Evolutionary conservation across 2,329 filamentous ascomycete genomes (phyloP).

Genomic region (Dothistroma pini): DNA sequence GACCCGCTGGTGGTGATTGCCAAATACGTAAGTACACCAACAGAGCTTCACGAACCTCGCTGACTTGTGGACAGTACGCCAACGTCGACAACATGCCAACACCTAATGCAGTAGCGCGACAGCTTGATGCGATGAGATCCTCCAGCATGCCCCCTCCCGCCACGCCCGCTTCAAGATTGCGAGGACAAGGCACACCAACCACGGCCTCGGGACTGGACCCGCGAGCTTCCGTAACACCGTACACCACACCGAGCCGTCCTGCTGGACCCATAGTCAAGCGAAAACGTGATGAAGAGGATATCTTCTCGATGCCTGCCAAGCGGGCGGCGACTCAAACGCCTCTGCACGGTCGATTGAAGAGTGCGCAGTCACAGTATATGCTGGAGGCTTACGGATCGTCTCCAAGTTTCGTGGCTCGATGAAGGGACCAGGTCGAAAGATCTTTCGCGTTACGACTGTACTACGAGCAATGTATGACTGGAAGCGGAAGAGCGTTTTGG

Average conservation of each 20-base stretch:
- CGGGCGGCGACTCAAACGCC: background rate
- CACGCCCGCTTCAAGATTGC: background rate
- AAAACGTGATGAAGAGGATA: background rate
- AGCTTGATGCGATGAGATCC: background rate
- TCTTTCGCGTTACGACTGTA: background rate
- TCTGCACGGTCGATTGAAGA: background rate
- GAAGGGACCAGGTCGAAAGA: background rate
- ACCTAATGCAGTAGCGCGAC: background rate
- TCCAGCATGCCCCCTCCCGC: background rate
- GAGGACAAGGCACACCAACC: background rate
- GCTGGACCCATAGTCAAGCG: background rate
- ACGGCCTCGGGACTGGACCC: background rate
- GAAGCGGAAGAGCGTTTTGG: too few species aligned
- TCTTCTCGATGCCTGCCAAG: background rate
- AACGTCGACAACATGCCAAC: background rate
- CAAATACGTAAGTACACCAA: constrained; percentile 18
- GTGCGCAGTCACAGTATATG: background rate
- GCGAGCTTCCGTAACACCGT: background rate
- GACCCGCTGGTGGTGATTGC: constrained; percentile 27
- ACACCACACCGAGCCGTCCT: constrained; percentile 1
- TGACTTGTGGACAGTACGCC: background rate
- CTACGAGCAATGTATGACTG: background rate
- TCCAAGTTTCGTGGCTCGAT: background rate
- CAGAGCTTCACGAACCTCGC: background rate
- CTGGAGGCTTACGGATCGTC: background rate